A percentile compares a stretch with the other conserved stretches of the same genome.
phyloP scores from a whole-genome alignment of 495 filamentous ascomycete species.

The Corynascus novoguineensis region DNA sequence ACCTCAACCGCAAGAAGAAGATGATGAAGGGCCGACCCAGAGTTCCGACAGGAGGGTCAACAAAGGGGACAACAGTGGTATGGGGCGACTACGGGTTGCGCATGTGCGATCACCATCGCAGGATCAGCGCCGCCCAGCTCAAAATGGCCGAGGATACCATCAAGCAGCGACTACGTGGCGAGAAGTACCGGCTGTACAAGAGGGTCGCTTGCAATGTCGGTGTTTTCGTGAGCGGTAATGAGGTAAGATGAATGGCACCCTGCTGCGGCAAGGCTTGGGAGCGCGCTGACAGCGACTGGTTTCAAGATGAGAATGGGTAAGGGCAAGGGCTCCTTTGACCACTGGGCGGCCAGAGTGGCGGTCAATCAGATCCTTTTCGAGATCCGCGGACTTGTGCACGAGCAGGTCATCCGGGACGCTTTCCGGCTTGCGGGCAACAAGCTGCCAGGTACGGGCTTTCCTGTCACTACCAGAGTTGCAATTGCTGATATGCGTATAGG shows the following conservation, averaged over 20 bases:
- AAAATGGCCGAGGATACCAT: slow-evolving; percentile 90
- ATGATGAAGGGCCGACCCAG: slow-evolving; percentile 86
- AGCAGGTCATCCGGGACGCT: slow-evolving; percentile 89
- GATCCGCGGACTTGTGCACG: slow-evolving; percentile 84
- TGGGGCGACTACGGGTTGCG: slow-evolving; percentile 97
- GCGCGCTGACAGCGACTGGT: slow-evolving; percentile 19
- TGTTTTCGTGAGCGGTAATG: slow-evolving; percentile 92
- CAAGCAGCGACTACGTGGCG: slow-evolving; percentile 76
- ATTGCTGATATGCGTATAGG: slow-evolving; percentile 49
- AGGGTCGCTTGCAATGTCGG: slow-evolving; percentile 85
- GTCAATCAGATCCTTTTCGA: slow-evolving; percentile 90
- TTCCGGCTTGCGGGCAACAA: slow-evolving; percentile 93
- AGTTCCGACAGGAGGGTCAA: slow-evolving; percentile 84
- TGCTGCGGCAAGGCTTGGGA: background rate
- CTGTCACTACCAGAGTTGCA: background rate
- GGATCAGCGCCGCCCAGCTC: slow-evolving; percentile 80
- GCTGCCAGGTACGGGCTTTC: slow-evolving; percentile 65
- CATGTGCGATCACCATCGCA: slow-evolving; percentile 86
- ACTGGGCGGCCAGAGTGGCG: slow-evolving; percentile 84
- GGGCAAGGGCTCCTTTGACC: slow-evolving; percentile 94
- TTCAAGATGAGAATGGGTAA: slow-evolving; percentile 85
- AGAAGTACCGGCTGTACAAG: slow-evolving; percentile 89
- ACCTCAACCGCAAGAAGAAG: slow-evolving; percentile 66
- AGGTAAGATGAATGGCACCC: slow-evolving; percentile 46
- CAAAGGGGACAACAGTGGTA: slow-evolving; percentile 86